Evolutionary conservation across 306 rosid genomes (phyloP).

Genomic region (Luffa acutangula): DNA sequence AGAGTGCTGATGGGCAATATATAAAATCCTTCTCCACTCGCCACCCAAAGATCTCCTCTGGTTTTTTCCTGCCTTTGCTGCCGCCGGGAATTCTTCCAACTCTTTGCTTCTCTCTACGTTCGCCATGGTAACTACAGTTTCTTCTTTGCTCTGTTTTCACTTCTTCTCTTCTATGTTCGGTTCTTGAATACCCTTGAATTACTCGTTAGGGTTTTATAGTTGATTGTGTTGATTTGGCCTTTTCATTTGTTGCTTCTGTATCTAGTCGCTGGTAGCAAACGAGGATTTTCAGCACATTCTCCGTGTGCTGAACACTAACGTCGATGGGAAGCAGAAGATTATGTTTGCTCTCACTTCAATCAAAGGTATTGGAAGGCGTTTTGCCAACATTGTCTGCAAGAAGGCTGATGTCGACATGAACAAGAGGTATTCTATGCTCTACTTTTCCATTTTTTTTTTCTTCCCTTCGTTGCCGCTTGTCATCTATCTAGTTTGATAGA

Average conservation of each 20-base stretch:
- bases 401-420: conserved; percentile 22
- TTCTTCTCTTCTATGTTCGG: not conserved
- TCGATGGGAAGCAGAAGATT: conserved; percentile 20
- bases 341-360: conserved; percentile 19
- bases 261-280: conserved; percentile 17
- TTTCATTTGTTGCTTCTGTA: not conserved
- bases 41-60: not conserved
- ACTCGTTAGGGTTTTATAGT: not conserved
- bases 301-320: conserved; percentile 17
- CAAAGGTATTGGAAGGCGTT: conserved; percentile 21
- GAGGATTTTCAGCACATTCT: conserved; percentile 17
- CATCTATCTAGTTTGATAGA: not conserved
- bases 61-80: not conserved
- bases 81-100: not conserved
- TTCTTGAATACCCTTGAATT: not conserved
- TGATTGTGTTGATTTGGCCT: not conserved
- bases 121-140: not conserved
- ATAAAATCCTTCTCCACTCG: not conserved
- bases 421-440: conserved; percentile 7
- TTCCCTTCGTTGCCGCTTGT: not conserved
- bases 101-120: not conserved
- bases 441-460: not conserved
- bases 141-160: not conserved
- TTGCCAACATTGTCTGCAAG: conserved; percentile 17
- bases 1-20: not conserved